phyloP scores from a whole-genome alignment of 169 alveolate genomes.

The Plasmodium berghei region DNA sequence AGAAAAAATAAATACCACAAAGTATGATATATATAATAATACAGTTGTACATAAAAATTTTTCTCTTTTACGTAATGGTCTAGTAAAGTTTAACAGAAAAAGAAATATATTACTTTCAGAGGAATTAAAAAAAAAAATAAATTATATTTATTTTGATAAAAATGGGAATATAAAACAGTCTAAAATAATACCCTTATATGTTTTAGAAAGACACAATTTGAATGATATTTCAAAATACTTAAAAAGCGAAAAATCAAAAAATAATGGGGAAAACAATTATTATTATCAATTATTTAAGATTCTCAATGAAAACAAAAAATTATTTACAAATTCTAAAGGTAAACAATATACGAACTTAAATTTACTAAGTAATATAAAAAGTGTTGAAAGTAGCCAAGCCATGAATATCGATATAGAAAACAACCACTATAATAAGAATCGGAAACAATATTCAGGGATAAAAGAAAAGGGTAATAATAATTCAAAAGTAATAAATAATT shows the following conservation, averaged over 20 bases:
- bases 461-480: not conserved
- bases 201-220: constrained; percentile 63
- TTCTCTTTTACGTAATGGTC: constrained; percentile 52
- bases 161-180: constrained; percentile 52
- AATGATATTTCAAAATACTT: constrained; percentile 39
- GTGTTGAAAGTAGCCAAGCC: not conserved
- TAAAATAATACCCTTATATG: constrained; percentile 65
- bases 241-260: constrained; percentile 3
- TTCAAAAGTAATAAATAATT: constrained; percentile 3
- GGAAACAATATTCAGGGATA: not conserved
- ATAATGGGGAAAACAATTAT: not conserved
- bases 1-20: constrained; percentile 7
- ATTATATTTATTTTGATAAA: constrained; percentile 54
- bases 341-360: not conserved
- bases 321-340: not conserved
- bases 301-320: constrained; percentile 8
- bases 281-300: constrained; percentile 24
- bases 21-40: constrained; percentile 48
- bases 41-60: constrained; percentile 50
- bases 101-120: constrained; percentile 52
- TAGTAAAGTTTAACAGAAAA: constrained; percentile 23
- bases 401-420: not conserved
- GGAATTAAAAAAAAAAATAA: constrained; percentile 66
- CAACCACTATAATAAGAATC: not conserved
- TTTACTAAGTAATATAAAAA: not conserved